Percentiles rank a stretch among this genome's conserved stretches.
phyloP scores from a whole-genome alignment of 805 yeast genomes.

The Candida montana region DNA sequence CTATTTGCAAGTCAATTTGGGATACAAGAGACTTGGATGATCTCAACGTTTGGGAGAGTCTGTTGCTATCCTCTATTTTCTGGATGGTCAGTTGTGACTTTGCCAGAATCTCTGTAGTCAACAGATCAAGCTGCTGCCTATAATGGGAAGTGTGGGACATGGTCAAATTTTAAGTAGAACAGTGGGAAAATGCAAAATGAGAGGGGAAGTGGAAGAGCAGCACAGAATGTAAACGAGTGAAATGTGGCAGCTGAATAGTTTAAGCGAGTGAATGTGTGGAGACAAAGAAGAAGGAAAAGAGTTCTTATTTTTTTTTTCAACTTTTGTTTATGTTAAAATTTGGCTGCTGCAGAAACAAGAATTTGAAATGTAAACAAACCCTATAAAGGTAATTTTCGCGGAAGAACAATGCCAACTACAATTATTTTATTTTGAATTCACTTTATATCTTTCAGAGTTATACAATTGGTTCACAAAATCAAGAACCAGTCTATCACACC shows the following conservation, averaged over 20 bases:
- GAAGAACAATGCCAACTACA: too few relatives aligned
- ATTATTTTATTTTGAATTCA: too few relatives aligned
- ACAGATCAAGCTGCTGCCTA: slow-evolving; percentile 16
- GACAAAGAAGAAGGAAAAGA: background rate
- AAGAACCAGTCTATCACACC: too few relatives aligned
- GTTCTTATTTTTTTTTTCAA: background rate
- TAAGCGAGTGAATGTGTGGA: too few relatives aligned
- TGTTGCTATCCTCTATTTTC: slow-evolving; percentile 22
- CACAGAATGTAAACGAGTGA: too few relatives aligned
- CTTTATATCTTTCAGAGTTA: too few relatives aligned
- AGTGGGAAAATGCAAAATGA: too few relatives aligned
- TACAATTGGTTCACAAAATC: too few relatives aligned
- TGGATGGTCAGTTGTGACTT: slow-evolving; percentile 16
- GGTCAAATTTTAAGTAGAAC: too few relatives aligned
- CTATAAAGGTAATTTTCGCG: background rate
- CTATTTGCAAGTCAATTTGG: slow-evolving; percentile 19
- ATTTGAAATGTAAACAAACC: background rate
- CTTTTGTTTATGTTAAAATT: background rate
- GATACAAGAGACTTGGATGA: slow-evolving; percentile 15
- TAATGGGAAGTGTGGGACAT: slow-evolving; percentile 5
- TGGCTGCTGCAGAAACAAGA: background rate
- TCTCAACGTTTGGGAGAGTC: slow-evolving; percentile 18
- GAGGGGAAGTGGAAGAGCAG: too few relatives aligned
- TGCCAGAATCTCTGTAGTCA: slow-evolving; percentile 18
- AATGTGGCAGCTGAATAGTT: too few relatives aligned